These are phyloP conservation scores for Azolla pinnata DNA, from an alignment of 75 land plant genomes.

Conservation along the genomic window DNA sequence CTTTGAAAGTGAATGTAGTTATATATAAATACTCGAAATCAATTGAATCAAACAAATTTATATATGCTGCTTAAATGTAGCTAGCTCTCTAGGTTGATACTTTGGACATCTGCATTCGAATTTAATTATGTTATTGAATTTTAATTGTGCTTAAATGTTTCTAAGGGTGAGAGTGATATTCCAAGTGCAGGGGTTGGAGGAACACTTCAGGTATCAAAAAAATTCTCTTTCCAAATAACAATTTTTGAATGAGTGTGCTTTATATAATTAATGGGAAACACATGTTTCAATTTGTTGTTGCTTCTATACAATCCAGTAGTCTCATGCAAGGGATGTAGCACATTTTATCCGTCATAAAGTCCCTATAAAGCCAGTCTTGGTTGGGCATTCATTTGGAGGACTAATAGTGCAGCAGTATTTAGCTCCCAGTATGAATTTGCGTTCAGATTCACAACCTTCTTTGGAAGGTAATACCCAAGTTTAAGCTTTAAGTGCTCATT, in stretches of 20 bases:
- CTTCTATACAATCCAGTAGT: conserved; percentile 29
- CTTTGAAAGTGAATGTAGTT: not conserved
- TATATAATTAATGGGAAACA: no score
- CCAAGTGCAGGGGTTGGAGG: conserved; percentile 50
- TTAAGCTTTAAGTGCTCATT: not conserved
- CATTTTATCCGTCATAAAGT: conserved; percentile 44
- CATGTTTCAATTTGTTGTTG: not conserved
- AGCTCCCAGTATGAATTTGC: not conserved
- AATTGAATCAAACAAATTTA: no score
- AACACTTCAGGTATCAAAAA: conserved; percentile 66
- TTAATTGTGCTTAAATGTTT: no score
- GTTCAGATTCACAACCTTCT: not conserved
- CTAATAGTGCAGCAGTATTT: conserved; percentile 67
- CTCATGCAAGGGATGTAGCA: conserved; percentile 73
- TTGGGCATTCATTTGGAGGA: conserved; percentile 89
- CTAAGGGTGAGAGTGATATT: conserved; percentile 74
- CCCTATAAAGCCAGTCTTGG: conserved; percentile 43
- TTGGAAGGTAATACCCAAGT: not conserved
- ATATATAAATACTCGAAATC: no score
- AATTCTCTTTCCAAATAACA: no score
- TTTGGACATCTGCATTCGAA: no score
- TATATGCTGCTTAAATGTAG: no score
- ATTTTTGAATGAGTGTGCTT: no score
- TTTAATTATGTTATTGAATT: no score
- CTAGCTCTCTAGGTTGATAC: no score